These are phyloP conservation scores for Trypanosoma melophagium DNA, from an alignment of 208 protist genomes.

Conservation along the genomic window DNA sequence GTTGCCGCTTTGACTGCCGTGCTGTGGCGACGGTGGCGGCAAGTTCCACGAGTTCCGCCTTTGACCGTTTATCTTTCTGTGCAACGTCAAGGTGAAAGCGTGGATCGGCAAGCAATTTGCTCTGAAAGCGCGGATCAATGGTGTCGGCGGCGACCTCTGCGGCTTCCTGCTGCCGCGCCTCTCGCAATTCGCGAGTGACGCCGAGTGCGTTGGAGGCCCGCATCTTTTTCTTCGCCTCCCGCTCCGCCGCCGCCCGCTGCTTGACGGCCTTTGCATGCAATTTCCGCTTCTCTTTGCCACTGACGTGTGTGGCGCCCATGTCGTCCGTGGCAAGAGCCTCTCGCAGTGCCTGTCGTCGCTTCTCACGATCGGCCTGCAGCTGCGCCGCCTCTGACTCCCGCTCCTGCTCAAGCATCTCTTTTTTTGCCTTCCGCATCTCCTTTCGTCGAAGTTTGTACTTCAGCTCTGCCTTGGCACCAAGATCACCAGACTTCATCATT, in stretches of 20 bases:
- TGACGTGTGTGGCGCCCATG: conserved; percentile 38
- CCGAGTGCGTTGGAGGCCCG: conserved; percentile 64
- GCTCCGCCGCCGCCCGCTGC: conserved; percentile 63
- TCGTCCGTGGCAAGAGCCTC: conserved; percentile 62
- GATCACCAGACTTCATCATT: conserved; percentile 57
- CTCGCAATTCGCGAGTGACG: conserved; percentile 44
- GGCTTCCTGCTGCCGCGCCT: conserved; percentile 40
- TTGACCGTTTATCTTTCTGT: conserved; percentile 63
- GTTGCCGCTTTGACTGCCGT: conserved; percentile 31
- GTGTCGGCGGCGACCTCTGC: conserved; percentile 40
- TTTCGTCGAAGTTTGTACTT: conserved; percentile 88
- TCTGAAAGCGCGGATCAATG: conserved; percentile 83
- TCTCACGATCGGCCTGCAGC: conserved; percentile 39
- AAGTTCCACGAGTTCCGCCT: conserved; percentile 63
- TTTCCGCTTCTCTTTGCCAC: conserved; percentile 77
- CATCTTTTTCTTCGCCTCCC: conserved; percentile 65
- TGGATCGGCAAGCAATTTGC: conserved; percentile 78
- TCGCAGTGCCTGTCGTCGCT: conserved; percentile 52
- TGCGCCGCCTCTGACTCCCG: conserved; percentile 55
- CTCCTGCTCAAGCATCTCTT: conserved; percentile 66
- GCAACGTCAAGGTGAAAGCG: conserved; percentile 85
- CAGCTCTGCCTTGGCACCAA: conserved; percentile 68
- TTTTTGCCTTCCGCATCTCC: conserved; percentile 87
- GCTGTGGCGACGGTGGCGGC: conserved; percentile 75
- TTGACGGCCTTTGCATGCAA: conserved; percentile 69